These are phyloP conservation scores for Chaetomium olivaceum DNA, from an alignment of 2,329 filamentous ascomycete genomes.

Conservation along the genomic window DNA sequence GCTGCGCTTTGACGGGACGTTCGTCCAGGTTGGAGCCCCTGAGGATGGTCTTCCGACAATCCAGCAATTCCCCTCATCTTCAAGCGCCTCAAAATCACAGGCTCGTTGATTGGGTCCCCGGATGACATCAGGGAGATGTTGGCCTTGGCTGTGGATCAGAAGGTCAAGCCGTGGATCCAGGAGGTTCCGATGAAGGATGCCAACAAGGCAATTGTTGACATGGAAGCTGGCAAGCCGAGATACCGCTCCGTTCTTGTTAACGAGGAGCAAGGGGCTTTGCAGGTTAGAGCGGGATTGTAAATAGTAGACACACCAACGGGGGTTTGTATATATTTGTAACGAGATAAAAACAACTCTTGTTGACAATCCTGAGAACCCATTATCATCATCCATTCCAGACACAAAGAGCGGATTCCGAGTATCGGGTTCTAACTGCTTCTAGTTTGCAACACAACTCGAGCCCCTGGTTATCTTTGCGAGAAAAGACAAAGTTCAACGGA, in stretches of 20 bases:
- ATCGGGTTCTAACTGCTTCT: no score
- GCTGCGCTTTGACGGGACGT: slow-evolving; percentile 59
- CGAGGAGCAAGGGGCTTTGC: slow-evolving; percentile 15
- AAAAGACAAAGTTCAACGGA: no score
- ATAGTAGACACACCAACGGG: background rate
- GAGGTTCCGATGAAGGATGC: slow-evolving; percentile 57
- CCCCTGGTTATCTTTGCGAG: no score
- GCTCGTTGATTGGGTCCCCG: slow-evolving; percentile 52
- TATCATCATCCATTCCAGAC: no score
- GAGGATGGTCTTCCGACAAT: slow-evolving; percentile 55
- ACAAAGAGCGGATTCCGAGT: no score
- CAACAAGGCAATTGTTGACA: slow-evolving; percentile 58
- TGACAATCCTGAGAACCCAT: background rate
- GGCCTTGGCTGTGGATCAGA: slow-evolving; percentile 58
- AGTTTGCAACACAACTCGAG: no score
- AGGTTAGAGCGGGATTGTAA: slow-evolving; percentile 5
- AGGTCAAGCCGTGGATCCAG: slow-evolving; percentile 59
- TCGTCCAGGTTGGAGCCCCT: slow-evolving; percentile 44
- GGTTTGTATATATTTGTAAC: background rate
- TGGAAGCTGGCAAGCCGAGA: slow-evolving; percentile 56
- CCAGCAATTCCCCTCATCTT: slow-evolving; percentile 59
- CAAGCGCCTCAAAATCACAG: slow-evolving; percentile 55
- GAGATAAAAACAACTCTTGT: background rate
- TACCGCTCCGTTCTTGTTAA: slow-evolving; percentile 47
- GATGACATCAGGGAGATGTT: slow-evolving; percentile 63